Conservation (phyloP, 2,329 filamentous ascomycete genomes). For the Cytospora schulzeri region DNA sequence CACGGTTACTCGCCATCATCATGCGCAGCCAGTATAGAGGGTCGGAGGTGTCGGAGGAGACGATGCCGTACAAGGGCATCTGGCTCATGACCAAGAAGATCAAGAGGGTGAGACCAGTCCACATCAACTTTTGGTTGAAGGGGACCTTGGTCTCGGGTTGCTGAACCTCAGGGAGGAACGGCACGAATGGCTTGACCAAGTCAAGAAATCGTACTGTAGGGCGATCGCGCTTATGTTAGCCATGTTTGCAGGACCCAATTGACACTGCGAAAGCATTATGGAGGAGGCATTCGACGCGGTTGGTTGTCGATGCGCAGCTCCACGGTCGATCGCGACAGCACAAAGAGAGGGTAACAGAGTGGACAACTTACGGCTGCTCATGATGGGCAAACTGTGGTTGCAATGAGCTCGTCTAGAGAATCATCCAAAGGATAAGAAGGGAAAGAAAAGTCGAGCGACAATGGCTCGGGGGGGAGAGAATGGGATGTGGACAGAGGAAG, state of each 20-base stretch:
- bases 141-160: conserved; percentile 97
- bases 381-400: conserved; percentile 43
- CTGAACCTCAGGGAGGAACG: conserved; percentile 98
- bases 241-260: conserved; percentile 15
- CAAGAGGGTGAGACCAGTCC: conserved; percentile 89
- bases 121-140: conserved; percentile 98
- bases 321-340: conserved; percentile 15
- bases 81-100: conserved; percentile 99
- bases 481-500: conserved; percentile 30
- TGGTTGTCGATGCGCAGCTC: conserved; percentile 19
- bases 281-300: conserved; percentile 24
- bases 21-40: conserved; percentile 99
- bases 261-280: conserved; percentile 10
- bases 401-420: conserved; percentile 29
- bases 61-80: conserved; percentile 99
- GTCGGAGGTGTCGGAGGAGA: conserved; percentile 97
- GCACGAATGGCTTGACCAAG: conserved; percentile 98
- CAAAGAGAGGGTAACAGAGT: conserved; percentile 2
- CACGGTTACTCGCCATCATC: conserved; percentile 99
- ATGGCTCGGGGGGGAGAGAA: conserved; percentile 33
- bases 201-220: conserved; percentile 93
- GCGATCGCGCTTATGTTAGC: conserved; percentile 29
- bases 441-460: conserved; percentile 39
- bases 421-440: conserved; percentile 30
- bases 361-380: conserved; percentile 57